A percentile compares a stretch with the other conserved stretches of the same genome.
Conservation (phyloP, 2,329 filamentous ascomycete genomes). For the Chaetomium strumarium region DNA sequence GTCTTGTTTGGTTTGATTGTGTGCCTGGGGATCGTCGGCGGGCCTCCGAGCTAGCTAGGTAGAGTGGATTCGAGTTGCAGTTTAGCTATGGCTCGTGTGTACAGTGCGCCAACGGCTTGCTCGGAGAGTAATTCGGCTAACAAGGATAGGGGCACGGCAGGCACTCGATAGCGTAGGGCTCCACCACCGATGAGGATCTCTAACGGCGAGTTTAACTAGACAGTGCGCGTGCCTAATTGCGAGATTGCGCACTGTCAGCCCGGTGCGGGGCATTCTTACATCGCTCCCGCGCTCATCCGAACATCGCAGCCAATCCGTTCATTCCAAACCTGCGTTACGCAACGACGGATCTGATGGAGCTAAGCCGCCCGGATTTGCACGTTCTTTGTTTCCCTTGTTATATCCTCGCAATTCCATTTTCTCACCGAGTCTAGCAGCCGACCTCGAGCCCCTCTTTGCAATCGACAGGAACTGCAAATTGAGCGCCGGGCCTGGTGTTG, state of each 20-base stretch:
- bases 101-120: slow-evolving; percentile 5
- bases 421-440: neutral
- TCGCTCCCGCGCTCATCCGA: slow-evolving; percentile 8
- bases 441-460: neutral
- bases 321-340: neutral
- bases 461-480: neutral
- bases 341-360: neutral
- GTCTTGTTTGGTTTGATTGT: neutral
- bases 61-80: neutral
- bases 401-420: neutral
- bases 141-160: neutral
- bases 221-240: slow-evolving; percentile 1
- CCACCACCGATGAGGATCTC: neutral
- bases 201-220: neutral
- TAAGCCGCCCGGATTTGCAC: slow-evolving; percentile 2
- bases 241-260: slow-evolving; percentile 1
- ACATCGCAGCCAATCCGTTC: slow-evolving; percentile 7
- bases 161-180: neutral
- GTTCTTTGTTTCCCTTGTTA: neutral
- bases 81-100: neutral
- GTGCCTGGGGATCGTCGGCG: too few relatives aligned
- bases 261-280: slow-evolving; percentile 6
- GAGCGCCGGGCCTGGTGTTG: neutral
- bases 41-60: neutral
- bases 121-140: neutral